These are phyloP conservation scores for Phallus indusiatus DNA, from an alignment of 768 basidiomycete species.

Conservation along the genomic window DNA sequence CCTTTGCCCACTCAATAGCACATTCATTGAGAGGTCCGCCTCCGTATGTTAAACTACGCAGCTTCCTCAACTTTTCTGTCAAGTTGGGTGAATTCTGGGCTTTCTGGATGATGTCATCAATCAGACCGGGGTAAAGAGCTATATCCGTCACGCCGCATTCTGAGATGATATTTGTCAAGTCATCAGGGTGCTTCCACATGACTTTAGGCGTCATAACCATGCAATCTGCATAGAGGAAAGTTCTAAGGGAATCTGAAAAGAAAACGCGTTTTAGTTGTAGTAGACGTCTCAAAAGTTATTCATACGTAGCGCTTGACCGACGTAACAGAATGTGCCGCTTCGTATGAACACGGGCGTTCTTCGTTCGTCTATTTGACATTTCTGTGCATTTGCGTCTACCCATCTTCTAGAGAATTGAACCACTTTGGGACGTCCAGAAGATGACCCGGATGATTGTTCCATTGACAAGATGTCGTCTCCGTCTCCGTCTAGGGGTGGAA, in stretches of 20 bases:
- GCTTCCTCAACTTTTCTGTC: background rate
- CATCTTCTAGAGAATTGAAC: background rate
- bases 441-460: background rate
- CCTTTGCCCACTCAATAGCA: background rate
- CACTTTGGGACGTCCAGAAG: background rate
- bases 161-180: background rate
- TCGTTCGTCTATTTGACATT: background rate
- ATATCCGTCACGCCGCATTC: background rate
- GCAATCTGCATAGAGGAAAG: background rate
- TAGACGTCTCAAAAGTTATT: background rate
- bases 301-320: background rate
- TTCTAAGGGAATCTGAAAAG: background rate
- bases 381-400: background rate
- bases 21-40: background rate
- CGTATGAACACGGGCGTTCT: background rate
- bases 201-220: background rate
- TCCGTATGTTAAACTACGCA: background rate
- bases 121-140: background rate
- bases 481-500: background rate
- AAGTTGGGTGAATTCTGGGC: background rate
- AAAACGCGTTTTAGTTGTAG: background rate
- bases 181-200: background rate
- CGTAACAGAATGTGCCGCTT: background rate
- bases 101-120: background rate
- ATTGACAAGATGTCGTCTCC: background rate